Evolutionary conservation across 2,329 filamentous ascomycete genomes (phyloP), one percentile per base, ranked within the genome.

Genomic region (Achaetomium macrosporum): DNA sequence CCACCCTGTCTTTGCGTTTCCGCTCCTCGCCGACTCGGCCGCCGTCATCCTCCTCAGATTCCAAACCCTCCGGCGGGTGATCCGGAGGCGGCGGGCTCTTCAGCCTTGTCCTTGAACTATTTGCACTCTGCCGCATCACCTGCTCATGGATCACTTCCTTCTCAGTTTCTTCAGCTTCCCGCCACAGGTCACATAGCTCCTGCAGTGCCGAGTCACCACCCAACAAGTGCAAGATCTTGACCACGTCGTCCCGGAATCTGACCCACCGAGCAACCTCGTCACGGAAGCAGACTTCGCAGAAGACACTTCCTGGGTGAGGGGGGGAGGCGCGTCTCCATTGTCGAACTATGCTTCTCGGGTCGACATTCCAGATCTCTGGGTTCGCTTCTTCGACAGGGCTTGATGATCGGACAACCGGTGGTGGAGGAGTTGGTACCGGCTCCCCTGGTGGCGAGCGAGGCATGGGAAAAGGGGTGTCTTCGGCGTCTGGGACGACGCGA

Each of bases 261-360:
- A 45, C 6, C 51, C 52, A 57, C 7, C 53, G 44, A 8, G 46
- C 42, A 10, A 52, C 20, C 10, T 59, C 57, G n/a, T 54, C 25
- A 16, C 43, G 55, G 45, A 59, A 57, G 40, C 57, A 57, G 3
- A 35, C 17, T 19, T 57, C 51, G 46, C 57, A 59, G 36, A 48
- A 53, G 42, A 59, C 40, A 12, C 7, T 52, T 0, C 55, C 55
- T 3, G 2, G 20, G 10, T 31, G 33, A 1, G 42, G 17, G n/a
- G 47, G 53, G 4, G 25, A 40, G 31, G 10, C 25, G 8, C 30
- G 29, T 2, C n/a, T 10, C 9, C 5, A 5, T 15, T 39, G 47
- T 33, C 7, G 4, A 13, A 17, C 20, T 29, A n/a, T 29, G 2
- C n/a, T 25, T 9, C 25, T 15, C 2, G 19, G 42, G 30, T 29